phyloP scores from a whole-genome alignment of 2,329 filamentous ascomycete species.

The Parafenestella ontariensis region DNA sequence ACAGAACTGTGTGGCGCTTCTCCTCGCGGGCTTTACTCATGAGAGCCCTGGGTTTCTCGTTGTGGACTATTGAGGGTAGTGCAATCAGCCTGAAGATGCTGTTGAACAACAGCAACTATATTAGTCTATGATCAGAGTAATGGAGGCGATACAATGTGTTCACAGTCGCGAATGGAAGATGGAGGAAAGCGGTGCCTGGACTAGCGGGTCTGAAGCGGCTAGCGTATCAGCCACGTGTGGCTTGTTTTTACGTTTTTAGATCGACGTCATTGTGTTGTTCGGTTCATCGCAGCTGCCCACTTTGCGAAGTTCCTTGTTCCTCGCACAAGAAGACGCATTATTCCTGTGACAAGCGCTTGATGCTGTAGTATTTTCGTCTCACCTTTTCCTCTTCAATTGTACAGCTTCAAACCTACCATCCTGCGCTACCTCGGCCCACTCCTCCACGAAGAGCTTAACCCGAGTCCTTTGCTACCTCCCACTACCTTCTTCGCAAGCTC shows the following conservation, averaged over 20 bases:
- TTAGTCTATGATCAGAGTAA: neutral
- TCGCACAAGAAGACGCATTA: neutral
- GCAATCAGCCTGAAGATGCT: neutral
- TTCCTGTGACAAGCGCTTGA: neutral
- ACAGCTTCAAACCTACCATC: neutral
- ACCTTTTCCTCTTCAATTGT: neutral
- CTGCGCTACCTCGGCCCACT: neutral
- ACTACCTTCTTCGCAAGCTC: neutral
- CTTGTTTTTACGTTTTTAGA: slow-evolving; percentile 13
- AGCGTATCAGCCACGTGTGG: slow-evolving; percentile 32
- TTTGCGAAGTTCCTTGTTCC: neutral
- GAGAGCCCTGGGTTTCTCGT: too few species aligned
- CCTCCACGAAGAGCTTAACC: slow-evolving; percentile 3
- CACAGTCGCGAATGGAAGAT: slow-evolving; percentile 17
- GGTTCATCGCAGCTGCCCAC: slow-evolving; percentile 1
- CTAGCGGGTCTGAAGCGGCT: slow-evolving; percentile 15
- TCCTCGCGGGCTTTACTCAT: too few species aligned
- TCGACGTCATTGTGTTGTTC: slow-evolving; percentile 31
- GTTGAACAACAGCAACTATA: neutral
- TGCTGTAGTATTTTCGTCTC: neutral
- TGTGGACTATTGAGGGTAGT: too few species aligned
- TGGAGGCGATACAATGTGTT: slow-evolving; percentile 13
- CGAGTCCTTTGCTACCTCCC: neutral
- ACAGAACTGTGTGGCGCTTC: too few species aligned
- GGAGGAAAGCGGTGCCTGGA: slow-evolving; percentile 15